These are phyloP conservation scores for Exophiala dermatitidis DNA, from an alignment of 2,329 filamentous ascomycete species.

Conservation along the genomic window DNA sequence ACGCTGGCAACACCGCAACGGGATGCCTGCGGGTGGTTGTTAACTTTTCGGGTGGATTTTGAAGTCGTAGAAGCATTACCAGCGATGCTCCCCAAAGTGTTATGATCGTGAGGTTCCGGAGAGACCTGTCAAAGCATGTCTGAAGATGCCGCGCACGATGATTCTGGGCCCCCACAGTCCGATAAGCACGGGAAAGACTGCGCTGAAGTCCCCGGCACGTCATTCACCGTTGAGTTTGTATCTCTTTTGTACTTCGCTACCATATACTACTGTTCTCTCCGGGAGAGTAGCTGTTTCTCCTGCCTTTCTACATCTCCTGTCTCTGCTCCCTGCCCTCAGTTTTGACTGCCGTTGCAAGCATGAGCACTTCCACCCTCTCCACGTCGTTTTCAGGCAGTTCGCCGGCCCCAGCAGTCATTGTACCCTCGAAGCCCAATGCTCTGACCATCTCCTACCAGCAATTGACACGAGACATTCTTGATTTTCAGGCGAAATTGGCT, in stretches of 20 bases:
- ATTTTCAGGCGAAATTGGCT: conserved; percentile 73
- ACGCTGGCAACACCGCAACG: not conserved
- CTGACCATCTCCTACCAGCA: conserved; percentile 64
- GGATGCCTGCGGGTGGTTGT: not conserved
- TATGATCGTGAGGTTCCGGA: too few relatives aligned
- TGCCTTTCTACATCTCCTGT: not conserved
- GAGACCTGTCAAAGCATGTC: too few relatives aligned
- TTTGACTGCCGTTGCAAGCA: conserved; percentile 10
- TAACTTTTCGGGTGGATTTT: not conserved
- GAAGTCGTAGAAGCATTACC: not conserved
- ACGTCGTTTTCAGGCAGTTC: conserved; percentile 50
- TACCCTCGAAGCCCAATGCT: conserved; percentile 57
- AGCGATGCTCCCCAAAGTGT: too few relatives aligned
- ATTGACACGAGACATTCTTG: conserved; percentile 57
- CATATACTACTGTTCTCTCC: not conserved
- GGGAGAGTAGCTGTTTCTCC: not conserved
- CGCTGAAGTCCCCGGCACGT: conserved; percentile 1
- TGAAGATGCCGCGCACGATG: not conserved
- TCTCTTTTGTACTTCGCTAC: not conserved
- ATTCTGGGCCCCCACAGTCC: not conserved
- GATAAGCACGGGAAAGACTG: too few relatives aligned
- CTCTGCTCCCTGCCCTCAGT: not conserved
- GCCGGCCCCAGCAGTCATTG: conserved; percentile 58
- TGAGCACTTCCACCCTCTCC: conserved; percentile 49
- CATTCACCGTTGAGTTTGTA: not conserved